Evolutionary conservation across 441 rosid species (phyloP).

Genomic region (Populus hybrid): DNA sequence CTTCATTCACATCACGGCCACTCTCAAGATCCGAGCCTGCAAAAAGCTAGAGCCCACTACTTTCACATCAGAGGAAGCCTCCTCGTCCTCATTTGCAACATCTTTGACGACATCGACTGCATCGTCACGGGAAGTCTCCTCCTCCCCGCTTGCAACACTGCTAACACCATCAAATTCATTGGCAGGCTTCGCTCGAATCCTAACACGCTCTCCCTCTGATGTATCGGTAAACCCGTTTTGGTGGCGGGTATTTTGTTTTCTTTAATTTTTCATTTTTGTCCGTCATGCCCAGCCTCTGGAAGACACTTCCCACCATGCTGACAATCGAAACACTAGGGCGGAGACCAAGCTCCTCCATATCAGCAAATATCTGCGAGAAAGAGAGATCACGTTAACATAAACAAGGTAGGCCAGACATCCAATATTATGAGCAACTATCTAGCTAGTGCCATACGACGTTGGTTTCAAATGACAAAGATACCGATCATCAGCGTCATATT

Average conservation of each 20-base stretch:
- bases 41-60: too few species aligned
- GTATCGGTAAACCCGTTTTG: conserved; percentile 72
- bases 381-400: not conserved
- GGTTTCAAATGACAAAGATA: not conserved
- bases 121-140: conserved; percentile 15
- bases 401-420: not conserved
- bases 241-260: conserved; percentile 70
- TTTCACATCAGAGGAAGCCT: conserved; percentile 5
- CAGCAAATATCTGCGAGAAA: conserved; percentile 70
- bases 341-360: conserved; percentile 95
- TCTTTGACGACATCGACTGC: not conserved
- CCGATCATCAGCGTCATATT: not conserved
- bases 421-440: not conserved
- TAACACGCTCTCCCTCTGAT: conserved; percentile 80
- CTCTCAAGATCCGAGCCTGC: too few species aligned
- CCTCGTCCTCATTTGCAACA: conserved; percentile 25
- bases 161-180: conserved; percentile 29
- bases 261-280: conserved; percentile 67
- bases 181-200: conserved; percentile 48
- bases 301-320: conserved; percentile 68
- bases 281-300: conserved; percentile 60
- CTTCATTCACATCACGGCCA: not conserved
- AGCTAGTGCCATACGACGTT: conserved; percentile 6
- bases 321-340: conserved; percentile 60
- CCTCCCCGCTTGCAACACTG: conserved; percentile 21